These are phyloP conservation scores for Trichoderma erinaceum DNA, from an alignment of 495 filamentous ascomycete genomes.

Conservation along the genomic window DNA sequence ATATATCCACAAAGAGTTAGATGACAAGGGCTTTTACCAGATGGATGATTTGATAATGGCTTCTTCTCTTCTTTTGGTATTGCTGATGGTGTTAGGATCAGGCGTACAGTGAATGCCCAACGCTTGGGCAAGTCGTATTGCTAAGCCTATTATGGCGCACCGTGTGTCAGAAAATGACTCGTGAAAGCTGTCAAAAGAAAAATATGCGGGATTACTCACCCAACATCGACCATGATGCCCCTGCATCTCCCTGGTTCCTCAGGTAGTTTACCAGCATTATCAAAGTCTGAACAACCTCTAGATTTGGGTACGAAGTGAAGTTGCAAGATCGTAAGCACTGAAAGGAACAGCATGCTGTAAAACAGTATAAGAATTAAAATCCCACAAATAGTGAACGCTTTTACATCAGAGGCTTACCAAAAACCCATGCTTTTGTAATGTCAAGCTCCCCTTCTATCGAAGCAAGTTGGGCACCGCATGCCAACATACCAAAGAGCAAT, in stretches of 20 bases:
- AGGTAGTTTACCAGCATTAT: background rate
- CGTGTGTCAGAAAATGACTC: background rate
- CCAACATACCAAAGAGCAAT: background rate
- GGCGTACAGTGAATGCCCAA: background rate
- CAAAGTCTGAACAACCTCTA: background rate
- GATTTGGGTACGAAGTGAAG: background rate
- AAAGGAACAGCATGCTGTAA: background rate
- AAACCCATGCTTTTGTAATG: background rate
- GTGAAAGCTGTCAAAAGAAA: background rate
- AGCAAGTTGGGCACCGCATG: constrained; percentile 4
- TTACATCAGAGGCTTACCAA: background rate
- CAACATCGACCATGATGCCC: background rate
- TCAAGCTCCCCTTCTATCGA: background rate
- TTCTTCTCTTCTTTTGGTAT: background rate
- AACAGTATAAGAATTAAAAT: background rate
- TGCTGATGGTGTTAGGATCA: background rate
- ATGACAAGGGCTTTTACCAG: background rate
- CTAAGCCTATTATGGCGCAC: background rate
- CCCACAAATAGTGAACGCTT: background rate
- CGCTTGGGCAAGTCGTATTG: constrained; percentile 4
- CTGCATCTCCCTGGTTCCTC: constrained; percentile 4
- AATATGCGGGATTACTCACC: background rate
- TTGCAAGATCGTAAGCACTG: constrained; percentile 2
- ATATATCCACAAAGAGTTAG: background rate
- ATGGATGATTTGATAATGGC: constrained; percentile 8